These are phyloP conservation scores for Blakeslea trispora DNA, from an alignment of 371 early-diverging fungal species.

Conservation along the genomic window DNA sequence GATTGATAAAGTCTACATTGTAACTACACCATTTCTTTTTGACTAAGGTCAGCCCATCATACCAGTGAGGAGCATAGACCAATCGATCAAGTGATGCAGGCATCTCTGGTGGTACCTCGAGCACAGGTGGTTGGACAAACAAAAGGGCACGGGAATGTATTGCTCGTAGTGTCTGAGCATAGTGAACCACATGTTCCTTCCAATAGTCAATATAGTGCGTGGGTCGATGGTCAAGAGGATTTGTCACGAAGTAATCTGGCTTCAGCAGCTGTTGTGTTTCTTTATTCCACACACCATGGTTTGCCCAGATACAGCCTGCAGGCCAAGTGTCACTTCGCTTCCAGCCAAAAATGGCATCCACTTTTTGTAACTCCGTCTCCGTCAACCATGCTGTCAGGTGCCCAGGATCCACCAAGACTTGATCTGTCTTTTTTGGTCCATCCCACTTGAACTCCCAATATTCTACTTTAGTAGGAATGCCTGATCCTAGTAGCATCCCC, in stretches of 20 bases:
- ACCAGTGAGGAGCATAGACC: slow-evolving; percentile 77
- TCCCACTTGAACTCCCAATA: slow-evolving; percentile 60
- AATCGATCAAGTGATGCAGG: slow-evolving; percentile 47
- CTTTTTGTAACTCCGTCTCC: slow-evolving; percentile 30
- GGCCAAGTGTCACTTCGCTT: slow-evolving; percentile 40
- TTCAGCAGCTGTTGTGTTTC: slow-evolving; percentile 29
- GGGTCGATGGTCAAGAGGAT: slow-evolving; percentile 50
- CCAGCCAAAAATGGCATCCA: slow-evolving; percentile 52
- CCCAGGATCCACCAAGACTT: slow-evolving; percentile 49
- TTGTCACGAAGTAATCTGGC: slow-evolving; percentile 59
- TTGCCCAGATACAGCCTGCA: slow-evolving; percentile 68
- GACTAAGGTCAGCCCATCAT: slow-evolving; percentile 71
- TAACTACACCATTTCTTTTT: slow-evolving; percentile 69
- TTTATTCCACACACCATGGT: slow-evolving; percentile 69
- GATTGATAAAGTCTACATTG: slow-evolving; percentile 68
- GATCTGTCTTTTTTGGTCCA: slow-evolving; percentile 54
- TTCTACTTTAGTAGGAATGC: slow-evolving; percentile 55
- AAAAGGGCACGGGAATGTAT: slow-evolving; percentile 56
- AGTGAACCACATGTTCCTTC: slow-evolving; percentile 55
- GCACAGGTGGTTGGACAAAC: slow-evolving; percentile 71
- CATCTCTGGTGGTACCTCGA: slow-evolving; percentile 58
- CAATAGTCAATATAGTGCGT: slow-evolving; percentile 56
- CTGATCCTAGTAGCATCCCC: slow-evolving; percentile 65
- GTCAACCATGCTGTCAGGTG: slow-evolving; percentile 55
- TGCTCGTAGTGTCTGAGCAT: slow-evolving; percentile 43